Evolutionary conservation across 1,284 basidiomycete genomes (phyloP), one percentile per base, ranked within the genome.

Genomic region (Stygiomarasmius scandens): DNA sequence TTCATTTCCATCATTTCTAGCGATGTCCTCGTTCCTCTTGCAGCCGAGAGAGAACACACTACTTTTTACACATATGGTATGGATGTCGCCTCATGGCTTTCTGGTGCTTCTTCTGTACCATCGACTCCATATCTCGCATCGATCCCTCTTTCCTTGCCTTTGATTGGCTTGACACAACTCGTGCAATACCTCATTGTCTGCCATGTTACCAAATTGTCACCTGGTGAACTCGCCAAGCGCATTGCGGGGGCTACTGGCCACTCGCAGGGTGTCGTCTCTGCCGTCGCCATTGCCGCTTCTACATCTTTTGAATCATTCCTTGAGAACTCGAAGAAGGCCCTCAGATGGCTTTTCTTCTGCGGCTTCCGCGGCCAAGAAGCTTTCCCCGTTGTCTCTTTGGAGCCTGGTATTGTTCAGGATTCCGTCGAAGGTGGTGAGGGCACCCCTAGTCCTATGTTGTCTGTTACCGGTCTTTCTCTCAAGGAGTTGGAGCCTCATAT

Each of bases 151-250:
- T 98, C 96, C 2, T 85, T 98, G 68, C 95, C 95, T 41, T 83
- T 99, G 58, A 98, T 99, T 70, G 96, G 96, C 51, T 82, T 98
- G 56, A 96, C 96, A 2, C 96, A 99, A 72, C 89, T 99, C 68
- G 85, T 88, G 6, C 96, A 98, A 71, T 99, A 97, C 74, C 82
- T 97, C 61, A 82, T 92, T 55, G 82, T 89, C 24, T 90, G 90
- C 69, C 88, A 86, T 52, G 86, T 92, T 55, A 77, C 86, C 24
- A 85, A 87, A 56, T 75, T 95, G 47, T 85, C 84, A 1, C 95
- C 95, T 0, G 92, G 87, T 19, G 85, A 95, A 67, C 83, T 97
- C 70, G 86, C 92, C 52, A 75, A 80, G 48, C 84, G 85, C 56
- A 83, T 98, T 63, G 81, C 86, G 29, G 96, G 96, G 52, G 86